Percentiles rank a stretch among this genome's conserved stretches.
Conservation (phyloP, 495 filamentous ascomycete genomes). For the Chaetomium fimeti region DNA sequence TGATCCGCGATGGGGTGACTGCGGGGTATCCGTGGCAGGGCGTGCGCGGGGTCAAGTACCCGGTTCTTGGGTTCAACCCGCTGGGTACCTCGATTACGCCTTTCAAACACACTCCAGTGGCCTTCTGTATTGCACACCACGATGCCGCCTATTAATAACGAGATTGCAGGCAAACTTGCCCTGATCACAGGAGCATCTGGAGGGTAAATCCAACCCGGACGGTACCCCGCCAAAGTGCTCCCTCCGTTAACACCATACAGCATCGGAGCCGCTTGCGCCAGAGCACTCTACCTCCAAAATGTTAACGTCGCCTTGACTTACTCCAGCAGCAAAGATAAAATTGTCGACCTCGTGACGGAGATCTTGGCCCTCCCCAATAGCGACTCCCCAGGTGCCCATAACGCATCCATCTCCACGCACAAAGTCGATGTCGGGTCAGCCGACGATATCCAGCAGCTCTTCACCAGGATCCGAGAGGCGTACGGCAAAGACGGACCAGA, state of each 20-base stretch:
- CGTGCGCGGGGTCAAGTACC: constrained; percentile 18
- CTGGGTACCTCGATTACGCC: background rate
- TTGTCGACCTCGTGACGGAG: constrained; percentile 47
- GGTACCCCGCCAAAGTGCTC: background rate
- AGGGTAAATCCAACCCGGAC: constrained; percentile 47
- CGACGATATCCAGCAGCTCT: constrained; percentile 52
- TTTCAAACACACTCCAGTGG: background rate
- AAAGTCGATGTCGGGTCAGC: constrained; percentile 56
- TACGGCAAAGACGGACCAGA: constrained; percentile 57
- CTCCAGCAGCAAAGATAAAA: constrained; percentile 49
- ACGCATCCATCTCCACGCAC: constrained; percentile 48
- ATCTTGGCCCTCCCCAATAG: constrained; percentile 24
- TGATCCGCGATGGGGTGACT: background rate
- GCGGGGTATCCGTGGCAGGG: constrained; percentile 9
- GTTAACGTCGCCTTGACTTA: constrained; percentile 62
- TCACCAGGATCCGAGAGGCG: constrained; percentile 49
- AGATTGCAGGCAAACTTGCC: constrained; percentile 57
- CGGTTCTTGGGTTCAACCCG: background rate
- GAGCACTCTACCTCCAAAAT: constrained; percentile 53
- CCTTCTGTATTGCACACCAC: background rate
- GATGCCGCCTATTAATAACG: constrained; percentile 46
- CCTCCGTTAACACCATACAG: constrained; percentile 31
- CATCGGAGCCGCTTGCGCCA: constrained; percentile 61
- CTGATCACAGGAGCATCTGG: constrained; percentile 66
- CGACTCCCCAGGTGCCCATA: background rate